phyloP scores from a whole-genome alignment of 2,329 filamentous ascomycete species.

The Cladophialophora carrionii region DNA sequence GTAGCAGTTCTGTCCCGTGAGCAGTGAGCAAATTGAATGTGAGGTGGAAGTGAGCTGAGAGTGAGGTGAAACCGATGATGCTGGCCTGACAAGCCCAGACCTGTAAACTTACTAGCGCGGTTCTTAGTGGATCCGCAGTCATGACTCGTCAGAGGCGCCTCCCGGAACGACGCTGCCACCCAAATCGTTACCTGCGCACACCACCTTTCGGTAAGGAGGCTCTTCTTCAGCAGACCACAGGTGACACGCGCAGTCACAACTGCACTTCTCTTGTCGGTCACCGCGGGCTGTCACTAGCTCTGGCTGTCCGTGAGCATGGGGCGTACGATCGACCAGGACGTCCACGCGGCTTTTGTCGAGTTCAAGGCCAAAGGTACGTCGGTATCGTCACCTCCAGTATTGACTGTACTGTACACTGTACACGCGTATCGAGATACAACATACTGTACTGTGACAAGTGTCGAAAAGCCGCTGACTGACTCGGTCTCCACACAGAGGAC shows the following conservation, averaged over 20 bases:
- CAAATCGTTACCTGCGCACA: constrained; percentile 7
- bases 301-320: constrained; percentile 46
- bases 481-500: constrained; percentile 36
- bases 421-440: constrained; percentile 21
- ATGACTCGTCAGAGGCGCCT: constrained; percentile 11
- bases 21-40: background rate
- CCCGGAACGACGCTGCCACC: background rate
- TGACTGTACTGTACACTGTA: constrained; percentile 41
- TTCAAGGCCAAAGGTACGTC: constrained; percentile 55
- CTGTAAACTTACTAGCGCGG: constrained; percentile 14
- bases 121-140: constrained; percentile 12
- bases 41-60: background rate
- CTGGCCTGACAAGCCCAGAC: background rate
- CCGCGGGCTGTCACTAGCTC: background rate
- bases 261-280: background rate
- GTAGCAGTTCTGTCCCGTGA: background rate
- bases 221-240: constrained; percentile 15
- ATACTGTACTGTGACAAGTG: constrained; percentile 28
- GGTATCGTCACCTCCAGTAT: constrained; percentile 43
- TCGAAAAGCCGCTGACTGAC: constrained; percentile 25
- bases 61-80: background rate
- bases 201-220: constrained; percentile 14
- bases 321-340: constrained; percentile 57
- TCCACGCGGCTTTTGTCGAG: constrained; percentile 58
- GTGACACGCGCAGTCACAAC: constrained; percentile 3